phyloP scores from a whole-genome alignment of 768 basidiomycete genomes.

The Suillus discolor region DNA sequence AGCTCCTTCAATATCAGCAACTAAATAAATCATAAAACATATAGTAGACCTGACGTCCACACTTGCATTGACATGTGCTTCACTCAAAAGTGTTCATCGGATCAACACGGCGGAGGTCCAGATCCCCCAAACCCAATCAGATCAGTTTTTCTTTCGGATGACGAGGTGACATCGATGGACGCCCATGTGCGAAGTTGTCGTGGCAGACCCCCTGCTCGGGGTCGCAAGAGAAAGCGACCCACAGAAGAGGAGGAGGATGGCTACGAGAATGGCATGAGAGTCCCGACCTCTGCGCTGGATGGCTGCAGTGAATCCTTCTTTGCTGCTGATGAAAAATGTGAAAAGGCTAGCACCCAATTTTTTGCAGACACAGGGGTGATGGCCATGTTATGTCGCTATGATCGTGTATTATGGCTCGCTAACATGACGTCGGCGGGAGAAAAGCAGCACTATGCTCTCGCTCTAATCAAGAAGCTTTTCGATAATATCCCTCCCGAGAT shows the following conservation, averaged over 20 bases:
- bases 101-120: conserved; percentile 14
- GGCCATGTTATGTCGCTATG: conserved; percentile 25
- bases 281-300: conserved; percentile 34
- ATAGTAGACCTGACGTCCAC: background rate
- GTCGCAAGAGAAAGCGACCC: background rate
- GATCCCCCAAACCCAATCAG: conserved; percentile 17
- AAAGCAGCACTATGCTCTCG: conserved; percentile 19
- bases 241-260: conserved; percentile 4
- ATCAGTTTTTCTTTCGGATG: conserved; percentile 22
- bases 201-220: background rate
- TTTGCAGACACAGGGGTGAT: conserved; percentile 25
- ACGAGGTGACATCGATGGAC: conserved; percentile 24
- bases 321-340: conserved; percentile 14
- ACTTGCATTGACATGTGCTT: conserved; percentile 37
- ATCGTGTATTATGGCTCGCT: conserved; percentile 19
- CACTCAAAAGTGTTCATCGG: conserved; percentile 28
- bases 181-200: conserved; percentile 6
- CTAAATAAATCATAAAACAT: background rate
- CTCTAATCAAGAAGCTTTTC: conserved; percentile 9
- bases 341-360: conserved; percentile 20
- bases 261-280: conserved; percentile 22
- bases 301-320: conserved; percentile 33
- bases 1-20: background rate
- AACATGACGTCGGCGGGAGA: conserved; percentile 24
- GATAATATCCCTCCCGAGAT: conserved; percentile 17